A percentile compares a stretch with the other conserved stretches of the same genome.
Evolutionary conservation across 2,329 filamentous ascomycete genomes (phyloP).

Genomic region (Beauveria brongniartii): DNA sequence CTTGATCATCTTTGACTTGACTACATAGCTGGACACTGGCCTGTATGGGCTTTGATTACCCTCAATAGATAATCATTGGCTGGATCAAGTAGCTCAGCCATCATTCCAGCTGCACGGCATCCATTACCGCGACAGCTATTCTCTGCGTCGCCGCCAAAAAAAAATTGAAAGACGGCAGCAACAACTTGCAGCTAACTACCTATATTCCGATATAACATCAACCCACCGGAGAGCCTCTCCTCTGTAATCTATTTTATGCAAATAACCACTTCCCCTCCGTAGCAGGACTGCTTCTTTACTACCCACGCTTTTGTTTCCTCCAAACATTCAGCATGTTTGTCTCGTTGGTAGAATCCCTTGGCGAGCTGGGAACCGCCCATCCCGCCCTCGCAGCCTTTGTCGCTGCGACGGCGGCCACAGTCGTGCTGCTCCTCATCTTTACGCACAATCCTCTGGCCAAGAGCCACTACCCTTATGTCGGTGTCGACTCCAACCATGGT

Average conservation of each 20-base stretch:
- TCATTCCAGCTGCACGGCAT: not conserved
- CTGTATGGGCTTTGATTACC: not conserved
- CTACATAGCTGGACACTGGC: not conserved
- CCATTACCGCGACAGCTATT: not conserved
- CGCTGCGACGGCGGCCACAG: not conserved
- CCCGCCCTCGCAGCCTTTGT: not conserved
- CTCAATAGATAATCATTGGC: not conserved
- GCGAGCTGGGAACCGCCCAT: not conserved
- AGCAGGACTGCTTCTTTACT: not conserved
- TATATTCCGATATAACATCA: not conserved
- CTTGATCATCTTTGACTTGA: not conserved
- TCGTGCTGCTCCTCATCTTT: not conserved
- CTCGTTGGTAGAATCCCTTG: not conserved
- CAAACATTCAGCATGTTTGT: not conserved
- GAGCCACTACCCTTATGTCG: not conserved
- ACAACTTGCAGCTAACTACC: not conserved
- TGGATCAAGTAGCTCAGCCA: not conserved
- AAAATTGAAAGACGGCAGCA: not conserved
- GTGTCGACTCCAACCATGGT: not conserved
- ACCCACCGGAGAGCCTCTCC: not conserved
- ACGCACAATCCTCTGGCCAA: not conserved
- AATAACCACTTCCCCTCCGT: not conserved
- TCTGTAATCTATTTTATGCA: not conserved
- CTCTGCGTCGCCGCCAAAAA: not conserved
- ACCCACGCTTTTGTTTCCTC: not conserved